These are phyloP conservation scores for Petasospora rhodanensis DNA, from an alignment of 1,139 yeast genomes.

Conservation along the genomic window DNA sequence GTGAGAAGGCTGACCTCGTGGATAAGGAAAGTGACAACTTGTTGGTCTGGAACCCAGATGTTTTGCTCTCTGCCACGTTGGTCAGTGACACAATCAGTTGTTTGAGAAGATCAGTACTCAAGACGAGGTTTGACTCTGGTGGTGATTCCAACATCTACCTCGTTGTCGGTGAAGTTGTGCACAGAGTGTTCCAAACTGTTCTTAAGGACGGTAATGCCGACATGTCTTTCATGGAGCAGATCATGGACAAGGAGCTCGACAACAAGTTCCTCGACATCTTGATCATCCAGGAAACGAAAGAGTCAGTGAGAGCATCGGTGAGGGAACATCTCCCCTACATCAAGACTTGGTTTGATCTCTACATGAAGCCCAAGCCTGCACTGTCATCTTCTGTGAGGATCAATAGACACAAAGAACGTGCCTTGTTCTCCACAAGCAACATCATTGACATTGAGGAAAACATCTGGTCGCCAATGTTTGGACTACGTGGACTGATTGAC, in stretches of 20 bases:
- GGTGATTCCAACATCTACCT: conserved; percentile 57
- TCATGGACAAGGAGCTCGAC: conserved; percentile 43
- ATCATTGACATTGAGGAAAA: conserved; percentile 85
- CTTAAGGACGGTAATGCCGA: conserved; percentile 42
- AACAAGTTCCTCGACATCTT: conserved; percentile 47
- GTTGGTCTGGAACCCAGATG: conserved; percentile 79
- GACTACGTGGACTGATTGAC: conserved; percentile 88
- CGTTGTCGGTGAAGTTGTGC: conserved; percentile 75
- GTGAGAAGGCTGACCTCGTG: conserved; percentile 34
- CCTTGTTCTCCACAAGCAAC: conserved; percentile 51
- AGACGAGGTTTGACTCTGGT: conserved; percentile 44
- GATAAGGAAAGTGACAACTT: conserved; percentile 56
- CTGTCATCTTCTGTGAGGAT: conserved; percentile 29
- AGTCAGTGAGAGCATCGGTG: conserved; percentile 44
- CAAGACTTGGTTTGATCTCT: conserved; percentile 57
- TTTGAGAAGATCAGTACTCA: conserved; percentile 63
- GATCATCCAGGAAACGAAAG: conserved; percentile 49
- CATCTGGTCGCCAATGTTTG: conserved; percentile 87
- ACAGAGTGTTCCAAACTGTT: conserved; percentile 70
- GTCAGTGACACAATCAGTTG: conserved; percentile 76
- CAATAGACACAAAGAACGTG: conserved; percentile 37
- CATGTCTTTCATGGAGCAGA: conserved; percentile 39
- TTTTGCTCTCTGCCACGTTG: conserved; percentile 73
- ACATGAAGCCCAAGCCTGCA: conserved; percentile 28
- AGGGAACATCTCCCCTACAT: conserved; percentile 53